phyloP scores from a whole-genome alignment of 192 early-diverging fungal genomes.

The Chytriomyces confervae region DNA sequence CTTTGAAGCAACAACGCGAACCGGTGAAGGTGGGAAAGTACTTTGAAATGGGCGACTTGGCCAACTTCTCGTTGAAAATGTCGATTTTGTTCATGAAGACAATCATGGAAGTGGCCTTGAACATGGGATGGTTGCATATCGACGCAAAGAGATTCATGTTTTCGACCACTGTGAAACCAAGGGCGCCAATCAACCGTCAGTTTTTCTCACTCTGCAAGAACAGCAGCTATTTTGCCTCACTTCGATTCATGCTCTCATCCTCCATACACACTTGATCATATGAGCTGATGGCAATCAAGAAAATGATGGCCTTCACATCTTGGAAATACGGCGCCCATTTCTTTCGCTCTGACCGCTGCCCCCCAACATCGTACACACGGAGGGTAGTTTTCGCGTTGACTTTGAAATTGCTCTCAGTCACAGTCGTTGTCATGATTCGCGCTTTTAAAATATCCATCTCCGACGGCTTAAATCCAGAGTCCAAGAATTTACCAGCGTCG shows the following conservation, averaged over 20 bases:
- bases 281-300: constrained; percentile 63
- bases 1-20: not conserved
- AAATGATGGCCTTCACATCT: constrained; percentile 69
- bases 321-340: constrained; percentile 58
- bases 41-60: constrained; percentile 32
- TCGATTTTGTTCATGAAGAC: constrained; percentile 63
- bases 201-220: constrained; percentile 44
- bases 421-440: constrained; percentile 68
- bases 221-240: constrained; percentile 22
- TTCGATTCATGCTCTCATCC: constrained; percentile 60
- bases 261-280: constrained; percentile 67
- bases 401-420: constrained; percentile 66
- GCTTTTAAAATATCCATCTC: constrained; percentile 71
- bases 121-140: constrained; percentile 52
- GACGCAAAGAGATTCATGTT: constrained; percentile 50
- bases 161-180: constrained; percentile 41
- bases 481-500: constrained; percentile 47
- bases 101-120: constrained; percentile 53
- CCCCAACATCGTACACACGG: constrained; percentile 72
- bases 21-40: constrained; percentile 54
- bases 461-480: constrained; percentile 56
- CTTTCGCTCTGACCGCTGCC: constrained; percentile 55
- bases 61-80: constrained; percentile 52
- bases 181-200: constrained; percentile 46
- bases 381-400: constrained; percentile 53